Base-by-base conservation (phyloP, 1,139 yeast species). In the Waltiozyma sp. region DNA sequence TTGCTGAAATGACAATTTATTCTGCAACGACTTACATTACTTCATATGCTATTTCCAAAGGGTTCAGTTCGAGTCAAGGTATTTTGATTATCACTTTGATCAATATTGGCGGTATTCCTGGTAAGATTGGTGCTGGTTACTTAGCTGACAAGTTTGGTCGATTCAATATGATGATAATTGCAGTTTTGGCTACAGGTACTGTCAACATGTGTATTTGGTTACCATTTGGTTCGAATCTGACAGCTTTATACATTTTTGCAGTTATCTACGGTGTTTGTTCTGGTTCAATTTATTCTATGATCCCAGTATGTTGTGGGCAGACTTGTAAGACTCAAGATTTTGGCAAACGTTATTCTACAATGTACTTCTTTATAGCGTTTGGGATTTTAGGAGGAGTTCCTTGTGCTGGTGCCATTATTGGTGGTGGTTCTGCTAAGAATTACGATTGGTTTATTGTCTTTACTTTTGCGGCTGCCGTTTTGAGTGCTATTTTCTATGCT, bases 331-430 rank as follows among this genome's bases (percentile, higher is more conserved):
- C 81, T 2, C 76, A 75, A 38, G 73, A 71, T 44, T 80, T 80
- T 52, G 89, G 89, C 26, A 77, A 73, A 53, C 69, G 83, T 24
- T 81, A 77, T 54, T 85, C 88, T 0, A 79, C 85, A 0, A 70
- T 80, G 60, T 80, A 81, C 57, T 77, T 77, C 52, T 65, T 77
- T 37, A 77, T 79, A 39, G 72, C 84, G 10, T 73, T 80, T 53
- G 75, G 76, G 35, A 73, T 75, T 7, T 61, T 80, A 39, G 67
- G 71, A 0, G 70, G 75, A 1, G 62, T 73, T 47, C 80, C 80
- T 26, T 63, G 75, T 38, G 72, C 75, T 3, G 78, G 80, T 38
- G 75, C 74, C 4, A 66, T 73, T 38, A 66, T 68, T 44, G 64
- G 65, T 3, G 53, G 59, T 38, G 54, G 52, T 2, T 31, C 46